Evolutionary conservation across 768 basidiomycete species (phyloP), one percentile per base, ranked within the genome.

Genomic region (Leucosporidium creatinivorum): DNA sequence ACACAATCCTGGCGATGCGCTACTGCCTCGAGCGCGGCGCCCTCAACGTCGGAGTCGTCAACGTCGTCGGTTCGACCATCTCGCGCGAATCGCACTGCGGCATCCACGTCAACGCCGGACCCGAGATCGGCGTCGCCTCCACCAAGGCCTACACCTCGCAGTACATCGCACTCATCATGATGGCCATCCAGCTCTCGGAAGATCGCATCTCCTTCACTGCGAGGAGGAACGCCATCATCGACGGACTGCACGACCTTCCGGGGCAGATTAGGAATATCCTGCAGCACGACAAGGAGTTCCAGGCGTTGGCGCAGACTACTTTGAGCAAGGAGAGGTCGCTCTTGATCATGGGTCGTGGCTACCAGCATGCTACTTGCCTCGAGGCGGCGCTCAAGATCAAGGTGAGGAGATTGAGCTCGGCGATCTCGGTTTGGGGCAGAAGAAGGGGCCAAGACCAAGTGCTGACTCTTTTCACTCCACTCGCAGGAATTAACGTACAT

Each of bases 351-450:
- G 96, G 96, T 64, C 83, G 96, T 77, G 96, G 96, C 54, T 98
- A 94, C 79, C 96, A 99, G 87, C 86, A 94, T 73, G 96, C 96
- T 10, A 99, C 96, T 10, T 98, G 94, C 79, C 83, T 99, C 57
- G 96, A 99, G 79, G 96, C 93, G 65, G 96, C 96, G 10, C 81
- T 99, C 75, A 99, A 99, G 83, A 98, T 99, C 82, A 99, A 99
- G 82, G 96, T 98, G 83, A 93, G 79, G 39, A n/a, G n/a, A n/a
- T n/a, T n/a, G n/a, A n/a, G 33, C 33, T 74, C 69, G 79, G 68
- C 48, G 49, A 18, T 52, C 61, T 39, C 62, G 25, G 18, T 4
- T 56, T 10, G 39, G 17, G 33, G n/a, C 10, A 39, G 19, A 10
- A 15, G 18, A 23, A 51, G 25, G n/a, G 23, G 13, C 23, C 8